phyloP scores from a whole-genome alignment of 768 basidiomycete species.

The Suillus lakei region DNA sequence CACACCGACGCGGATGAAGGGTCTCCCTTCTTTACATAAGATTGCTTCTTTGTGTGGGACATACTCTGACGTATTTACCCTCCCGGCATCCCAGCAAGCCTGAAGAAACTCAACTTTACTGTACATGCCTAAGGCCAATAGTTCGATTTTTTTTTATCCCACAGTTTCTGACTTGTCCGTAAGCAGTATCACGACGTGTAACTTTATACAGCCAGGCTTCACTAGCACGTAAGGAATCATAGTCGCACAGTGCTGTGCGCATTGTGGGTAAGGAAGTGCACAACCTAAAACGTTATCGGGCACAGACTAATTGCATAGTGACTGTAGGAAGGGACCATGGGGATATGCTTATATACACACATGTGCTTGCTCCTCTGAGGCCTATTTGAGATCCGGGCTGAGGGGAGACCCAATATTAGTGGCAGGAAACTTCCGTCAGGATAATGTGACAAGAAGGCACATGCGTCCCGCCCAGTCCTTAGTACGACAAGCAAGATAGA shows the following conservation, averaged over 20 bases:
- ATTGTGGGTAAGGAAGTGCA: neutral
- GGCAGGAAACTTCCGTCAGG: neutral
- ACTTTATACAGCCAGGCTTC: neutral
- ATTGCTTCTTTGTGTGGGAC: neutral
- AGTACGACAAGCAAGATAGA: neutral
- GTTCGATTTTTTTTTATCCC: neutral
- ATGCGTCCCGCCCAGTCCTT: neutral
- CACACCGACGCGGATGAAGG: neutral
- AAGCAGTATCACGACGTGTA: neutral
- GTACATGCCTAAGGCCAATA: too few species aligned
- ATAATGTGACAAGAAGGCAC: neutral
- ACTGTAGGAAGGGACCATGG: neutral
- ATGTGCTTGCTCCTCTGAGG: neutral
- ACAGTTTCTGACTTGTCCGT: neutral
- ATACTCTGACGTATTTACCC: neutral
- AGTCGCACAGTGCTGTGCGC: neutral
- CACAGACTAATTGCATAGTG: neutral
- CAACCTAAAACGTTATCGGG: constrained; percentile 8
- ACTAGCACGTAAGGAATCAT: neutral
- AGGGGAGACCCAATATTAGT: neutral
- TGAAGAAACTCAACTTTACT: constrained; percentile 1
- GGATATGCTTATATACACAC: neutral
- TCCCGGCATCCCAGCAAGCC: neutral
- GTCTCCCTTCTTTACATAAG: constrained; percentile 2
- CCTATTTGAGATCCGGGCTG: neutral